Conservation (phyloP, 2,329 filamentous ascomycete species). For the Sphaceloma murrayae region DNA sequence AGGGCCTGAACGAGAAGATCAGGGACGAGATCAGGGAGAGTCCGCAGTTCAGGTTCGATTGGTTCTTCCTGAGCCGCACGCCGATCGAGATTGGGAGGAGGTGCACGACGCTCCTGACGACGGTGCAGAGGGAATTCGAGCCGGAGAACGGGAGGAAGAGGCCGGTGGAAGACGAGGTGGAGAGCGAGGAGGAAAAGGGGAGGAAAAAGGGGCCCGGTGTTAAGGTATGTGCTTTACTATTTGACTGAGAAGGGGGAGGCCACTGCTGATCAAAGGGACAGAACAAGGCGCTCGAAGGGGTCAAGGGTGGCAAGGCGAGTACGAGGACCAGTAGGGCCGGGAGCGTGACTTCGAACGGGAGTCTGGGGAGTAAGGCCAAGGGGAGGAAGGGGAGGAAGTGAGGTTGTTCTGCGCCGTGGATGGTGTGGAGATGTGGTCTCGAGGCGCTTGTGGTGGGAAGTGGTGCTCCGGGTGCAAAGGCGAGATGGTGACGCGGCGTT, state of each 20-base stretch:
- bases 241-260: slow-evolving; percentile 16
- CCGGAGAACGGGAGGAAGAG: slow-evolving; percentile 59
- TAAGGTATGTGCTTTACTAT: slow-evolving; percentile 53
- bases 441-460: too few species aligned
- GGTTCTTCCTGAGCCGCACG: slow-evolving; percentile 96
- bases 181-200: slow-evolving; percentile 71
- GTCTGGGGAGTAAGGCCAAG: slow-evolving; percentile 37
- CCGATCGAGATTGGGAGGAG: slow-evolving; percentile 85
- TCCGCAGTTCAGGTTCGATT: slow-evolving; percentile 93
- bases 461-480: too few species aligned
- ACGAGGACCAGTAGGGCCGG: slow-evolving; percentile 72
- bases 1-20: slow-evolving; percentile 83
- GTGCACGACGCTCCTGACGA: slow-evolving; percentile 88
- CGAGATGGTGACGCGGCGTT: too few species aligned
- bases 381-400: slow-evolving; percentile 37
- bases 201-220: slow-evolving; percentile 97
- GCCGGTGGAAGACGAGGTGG: slow-evolving; percentile 70
- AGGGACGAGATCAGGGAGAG: slow-evolving; percentile 95
- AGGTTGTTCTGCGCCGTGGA: background rate
- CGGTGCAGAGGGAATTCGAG: slow-evolving; percentile 91
- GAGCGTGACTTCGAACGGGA: slow-evolving; percentile 71
- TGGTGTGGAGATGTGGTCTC: background rate
- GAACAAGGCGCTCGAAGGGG: slow-evolving; percentile 88
- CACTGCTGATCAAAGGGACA: slow-evolving; percentile 34
- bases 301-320: slow-evolving; percentile 61